A percentile compares a stretch with the other conserved stretches of the same genome.
Evolutionary conservation across 2,329 filamentous ascomycete species (phyloP).

Genomic region (Fusarium cicatricum): DNA sequence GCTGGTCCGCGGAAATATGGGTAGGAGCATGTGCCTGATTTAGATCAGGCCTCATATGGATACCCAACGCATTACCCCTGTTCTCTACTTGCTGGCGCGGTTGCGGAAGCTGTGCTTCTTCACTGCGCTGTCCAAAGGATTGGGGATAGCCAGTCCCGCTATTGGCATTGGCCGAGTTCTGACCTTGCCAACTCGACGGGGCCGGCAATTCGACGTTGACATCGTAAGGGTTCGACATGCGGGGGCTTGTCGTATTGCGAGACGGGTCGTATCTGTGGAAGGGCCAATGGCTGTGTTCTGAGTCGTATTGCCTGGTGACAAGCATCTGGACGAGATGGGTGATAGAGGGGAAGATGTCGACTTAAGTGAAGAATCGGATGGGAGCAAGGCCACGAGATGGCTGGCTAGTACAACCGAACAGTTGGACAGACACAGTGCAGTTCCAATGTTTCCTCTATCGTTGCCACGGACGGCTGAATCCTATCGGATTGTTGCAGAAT

Average conservation of each 20-base stretch:
- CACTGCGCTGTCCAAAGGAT: constrained; percentile 53
- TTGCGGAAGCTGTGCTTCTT: constrained; percentile 29
- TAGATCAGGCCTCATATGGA: constrained; percentile 69
- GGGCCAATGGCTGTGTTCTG: constrained; percentile 64
- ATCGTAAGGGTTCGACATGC: constrained; percentile 67
- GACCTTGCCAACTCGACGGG: constrained; percentile 65
- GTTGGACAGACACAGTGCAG: constrained; percentile 36
- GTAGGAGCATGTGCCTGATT: constrained; percentile 13
- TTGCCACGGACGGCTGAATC: constrained; percentile 16
- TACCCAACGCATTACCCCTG: constrained; percentile 60
- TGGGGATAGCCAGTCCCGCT: constrained; percentile 56
- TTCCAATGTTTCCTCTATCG: constrained; percentile 19
- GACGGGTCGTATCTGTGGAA: constrained; percentile 60
- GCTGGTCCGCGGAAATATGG: constrained; percentile 6
- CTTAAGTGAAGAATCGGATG: constrained; percentile 20
- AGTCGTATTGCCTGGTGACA: constrained; percentile 62
- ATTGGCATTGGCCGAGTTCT: constrained; percentile 60
- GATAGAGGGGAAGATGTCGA: constrained; percentile 8
- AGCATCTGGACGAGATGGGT: constrained; percentile 51
- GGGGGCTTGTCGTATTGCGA: constrained; percentile 57
- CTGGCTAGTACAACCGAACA: constrained; percentile 13
- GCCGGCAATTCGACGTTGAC: constrained; percentile 55
- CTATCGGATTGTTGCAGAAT: constrained; percentile 28
- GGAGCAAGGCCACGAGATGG: constrained; percentile 14
- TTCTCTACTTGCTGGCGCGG: constrained; percentile 46